phyloP scores from a whole-genome alignment of 2,329 filamentous ascomycete genomes.

The Colletotrichum navitas region DNA sequence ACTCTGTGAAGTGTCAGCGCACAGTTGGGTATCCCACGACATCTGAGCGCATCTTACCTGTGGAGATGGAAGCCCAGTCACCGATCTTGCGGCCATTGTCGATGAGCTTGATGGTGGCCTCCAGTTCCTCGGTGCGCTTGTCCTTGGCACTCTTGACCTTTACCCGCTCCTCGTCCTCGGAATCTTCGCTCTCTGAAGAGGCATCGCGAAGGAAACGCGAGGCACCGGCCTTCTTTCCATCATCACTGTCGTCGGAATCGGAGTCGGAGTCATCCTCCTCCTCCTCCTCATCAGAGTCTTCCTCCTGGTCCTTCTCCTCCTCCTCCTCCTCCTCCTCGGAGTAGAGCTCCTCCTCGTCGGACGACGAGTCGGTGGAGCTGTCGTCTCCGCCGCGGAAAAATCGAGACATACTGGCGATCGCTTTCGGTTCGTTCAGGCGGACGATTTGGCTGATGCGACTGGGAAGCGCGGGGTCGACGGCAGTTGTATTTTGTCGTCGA shows the following conservation, averaged over 20 bases:
- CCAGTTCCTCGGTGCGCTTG: conserved; percentile 94
- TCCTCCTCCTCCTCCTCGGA: conserved; percentile 79
- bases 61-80: conserved; percentile 94
- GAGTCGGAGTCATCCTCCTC: conserved; percentile 58
- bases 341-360: conserved; percentile 97
- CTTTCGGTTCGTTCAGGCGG: conserved; percentile 35
- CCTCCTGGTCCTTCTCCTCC: conserved; percentile 63
- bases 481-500: conserved; percentile 38
- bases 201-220: conserved; percentile 82
- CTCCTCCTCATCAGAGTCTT: conserved; percentile 65
- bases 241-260: conserved; percentile 73
- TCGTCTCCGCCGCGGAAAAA: conserved; percentile 95
- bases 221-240: conserved; percentile 77
- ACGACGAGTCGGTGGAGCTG: conserved; percentile 95
- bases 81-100: conserved; percentile 98
- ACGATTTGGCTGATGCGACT: conserved; percentile 37
- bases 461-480: conserved; percentile 39
- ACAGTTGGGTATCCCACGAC: neutral
- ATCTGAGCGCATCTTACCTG: conserved; percentile 69
- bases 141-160: conserved; percentile 98
- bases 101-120: conserved; percentile 88
- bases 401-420: conserved; percentile 80
- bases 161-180: conserved; percentile 86
- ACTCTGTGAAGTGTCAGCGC: conserved; percentile 69
- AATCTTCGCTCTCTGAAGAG: conserved; percentile 82